These are phyloP conservation scores for Chlorella vulgaris DNA, from an alignment of 139 green algal species.

Conservation along the genomic window DNA sequence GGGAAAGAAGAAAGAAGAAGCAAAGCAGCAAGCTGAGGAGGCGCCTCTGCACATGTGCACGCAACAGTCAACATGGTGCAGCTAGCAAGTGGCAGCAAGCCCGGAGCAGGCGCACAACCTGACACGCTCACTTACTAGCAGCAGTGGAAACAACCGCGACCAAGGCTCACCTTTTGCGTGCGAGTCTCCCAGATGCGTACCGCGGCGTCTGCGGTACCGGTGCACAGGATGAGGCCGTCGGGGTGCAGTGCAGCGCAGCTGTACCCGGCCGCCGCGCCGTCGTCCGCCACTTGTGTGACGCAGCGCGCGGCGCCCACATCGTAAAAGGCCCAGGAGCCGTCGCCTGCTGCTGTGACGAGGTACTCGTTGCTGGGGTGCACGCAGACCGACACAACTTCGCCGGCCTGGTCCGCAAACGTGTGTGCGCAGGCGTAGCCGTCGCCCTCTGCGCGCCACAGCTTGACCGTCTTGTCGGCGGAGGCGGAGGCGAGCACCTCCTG, in stretches of 20 bases:
- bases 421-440: slow-evolving; percentile 44
- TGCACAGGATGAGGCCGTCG: slow-evolving; percentile 90
- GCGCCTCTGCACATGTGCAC: not conserved
- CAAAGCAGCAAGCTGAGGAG: not conserved
- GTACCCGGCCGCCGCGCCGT: slow-evolving; percentile 41
- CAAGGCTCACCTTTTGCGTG: slow-evolving; percentile 74
- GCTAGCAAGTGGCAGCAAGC: not conserved
- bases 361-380: slow-evolving; percentile 85
- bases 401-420: slow-evolving; percentile 26
- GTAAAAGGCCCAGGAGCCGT: slow-evolving; percentile 88
- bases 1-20: not conserved
- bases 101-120: not conserved
- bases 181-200: slow-evolving; percentile 92
- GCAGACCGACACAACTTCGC: slow-evolving; percentile 61
- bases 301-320: slow-evolving; percentile 71
- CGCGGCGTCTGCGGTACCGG: slow-evolving; percentile 61
- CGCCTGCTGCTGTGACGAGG: slow-evolving; percentile 78
- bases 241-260: slow-evolving; percentile 74
- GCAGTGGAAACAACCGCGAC: too few species aligned
- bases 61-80: too few species aligned
- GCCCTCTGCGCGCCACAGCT: slow-evolving; percentile 69
- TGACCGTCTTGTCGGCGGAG: slow-evolving; percentile 82
- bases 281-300: slow-evolving; percentile 67
- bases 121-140: too few species aligned
- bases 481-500: slow-evolving; percentile 66